Conservation (phyloP, 2,329 filamentous ascomycete genomes). For the Fusarium fracticaudum region DNA sequence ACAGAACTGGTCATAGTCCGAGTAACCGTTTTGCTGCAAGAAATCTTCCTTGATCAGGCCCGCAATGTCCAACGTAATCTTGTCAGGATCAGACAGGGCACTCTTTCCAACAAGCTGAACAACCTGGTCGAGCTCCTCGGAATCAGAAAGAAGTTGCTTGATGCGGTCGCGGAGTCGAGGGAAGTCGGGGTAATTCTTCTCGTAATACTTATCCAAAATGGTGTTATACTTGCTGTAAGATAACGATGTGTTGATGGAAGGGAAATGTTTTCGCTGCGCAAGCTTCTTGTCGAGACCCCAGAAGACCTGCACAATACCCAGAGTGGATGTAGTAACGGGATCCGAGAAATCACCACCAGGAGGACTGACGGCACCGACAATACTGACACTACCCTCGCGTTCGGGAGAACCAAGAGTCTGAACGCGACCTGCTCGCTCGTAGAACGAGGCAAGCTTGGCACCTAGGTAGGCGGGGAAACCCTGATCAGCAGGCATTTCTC, state of each 20-base stretch:
- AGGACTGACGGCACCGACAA: slow-evolving; percentile 96
- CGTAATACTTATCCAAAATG: slow-evolving; percentile 91
- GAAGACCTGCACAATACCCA: slow-evolving; percentile 98
- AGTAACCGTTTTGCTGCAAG: slow-evolving; percentile 98
- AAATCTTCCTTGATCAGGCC: slow-evolving; percentile 97
- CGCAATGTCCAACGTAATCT: slow-evolving; percentile 96
- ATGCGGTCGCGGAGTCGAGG: slow-evolving; percentile 91
- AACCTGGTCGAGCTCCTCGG: slow-evolving; percentile 97
- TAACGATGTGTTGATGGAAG: slow-evolving; percentile 92
- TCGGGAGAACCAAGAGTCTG: slow-evolving; percentile 87
- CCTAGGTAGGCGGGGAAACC: slow-evolving; percentile 98
- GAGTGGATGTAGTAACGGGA: slow-evolving; percentile 91
- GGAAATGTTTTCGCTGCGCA: slow-evolving; percentile 98
- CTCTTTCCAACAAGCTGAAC: slow-evolving; percentile 99
- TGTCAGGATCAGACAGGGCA: slow-evolving; percentile 93
- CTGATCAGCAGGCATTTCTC: slow-evolving; percentile 99
- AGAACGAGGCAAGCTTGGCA: slow-evolving; percentile 98
- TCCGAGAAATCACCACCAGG: slow-evolving; percentile 99
- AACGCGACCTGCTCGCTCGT: slow-evolving; percentile 94
- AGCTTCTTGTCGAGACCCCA: slow-evolving; percentile 99
- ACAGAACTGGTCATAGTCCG: slow-evolving; percentile 98
- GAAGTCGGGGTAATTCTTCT: slow-evolving; percentile 93
- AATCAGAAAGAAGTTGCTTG: slow-evolving; percentile 91
- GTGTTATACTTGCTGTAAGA: slow-evolving; percentile 98
- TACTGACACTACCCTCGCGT: slow-evolving; percentile 91